These are phyloP conservation scores for Galerina sulciceps DNA, from an alignment of 768 basidiomycete species.

Conservation along the genomic window DNA sequence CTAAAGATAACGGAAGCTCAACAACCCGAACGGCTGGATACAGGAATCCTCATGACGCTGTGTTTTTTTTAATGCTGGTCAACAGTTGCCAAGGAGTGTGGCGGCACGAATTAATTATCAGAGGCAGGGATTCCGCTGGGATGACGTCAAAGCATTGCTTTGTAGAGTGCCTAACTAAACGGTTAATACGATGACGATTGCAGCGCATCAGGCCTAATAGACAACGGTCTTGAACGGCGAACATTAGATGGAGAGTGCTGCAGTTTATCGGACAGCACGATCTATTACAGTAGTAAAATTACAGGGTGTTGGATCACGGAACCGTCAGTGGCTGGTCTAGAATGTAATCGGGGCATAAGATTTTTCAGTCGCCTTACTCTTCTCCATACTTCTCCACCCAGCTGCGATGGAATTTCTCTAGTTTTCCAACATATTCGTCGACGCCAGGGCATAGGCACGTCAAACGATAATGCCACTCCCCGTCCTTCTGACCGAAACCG, in stretches of 20 bases:
- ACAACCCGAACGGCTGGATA: too few relatives aligned
- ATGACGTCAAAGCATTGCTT: slow-evolving; percentile 2
- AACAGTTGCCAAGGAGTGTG: neutral
- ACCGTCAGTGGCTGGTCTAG: neutral
- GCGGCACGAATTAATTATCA: neutral
- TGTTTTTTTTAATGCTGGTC: too few relatives aligned
- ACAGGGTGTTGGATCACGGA: neutral
- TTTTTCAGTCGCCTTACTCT: slow-evolving; percentile 4
- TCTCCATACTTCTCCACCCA: slow-evolving; percentile 39
- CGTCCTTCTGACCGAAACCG: slow-evolving; percentile 93
- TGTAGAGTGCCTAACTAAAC: too few relatives aligned
- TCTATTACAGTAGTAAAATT: neutral
- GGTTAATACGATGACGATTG: too few relatives aligned
- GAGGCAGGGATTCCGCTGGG: too few relatives aligned
- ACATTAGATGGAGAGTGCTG: too few relatives aligned
- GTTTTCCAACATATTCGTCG: slow-evolving; percentile 86
- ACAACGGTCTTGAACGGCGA: neutral
- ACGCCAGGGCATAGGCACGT: slow-evolving; percentile 96
- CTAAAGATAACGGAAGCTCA: too few relatives aligned
- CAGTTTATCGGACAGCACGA: neutral
- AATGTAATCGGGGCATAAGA: neutral
- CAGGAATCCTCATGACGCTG: too few relatives aligned
- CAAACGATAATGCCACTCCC: slow-evolving; percentile 88
- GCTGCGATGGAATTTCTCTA: slow-evolving; percentile 56
- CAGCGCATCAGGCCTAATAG: neutral